A percentile compares a stretch with the other conserved stretches of the same genome.
These are phyloP conservation scores for Yamadazyma buinensis DNA, from an alignment of 1,139 yeast genomes.

Conservation along the genomic window DNA sequence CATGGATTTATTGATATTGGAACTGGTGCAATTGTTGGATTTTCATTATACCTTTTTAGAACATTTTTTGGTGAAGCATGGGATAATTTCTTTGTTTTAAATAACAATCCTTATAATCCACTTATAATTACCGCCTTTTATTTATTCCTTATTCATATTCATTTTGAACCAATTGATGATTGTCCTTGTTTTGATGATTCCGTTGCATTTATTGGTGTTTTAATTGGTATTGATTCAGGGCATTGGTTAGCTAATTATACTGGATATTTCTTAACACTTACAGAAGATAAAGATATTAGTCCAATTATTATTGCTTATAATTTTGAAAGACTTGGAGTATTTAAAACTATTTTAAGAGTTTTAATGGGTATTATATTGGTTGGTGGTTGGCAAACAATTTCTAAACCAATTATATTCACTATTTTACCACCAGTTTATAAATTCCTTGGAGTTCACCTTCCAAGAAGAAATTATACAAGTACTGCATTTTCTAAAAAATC, in stretches of 20 bases:
- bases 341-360: constrained; percentile 42
- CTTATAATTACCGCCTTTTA: constrained; percentile 38
- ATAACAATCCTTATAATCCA: constrained; percentile 31
- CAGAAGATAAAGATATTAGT: constrained; percentile 17
- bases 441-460: constrained; percentile 37
- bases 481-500: constrained; percentile 37
- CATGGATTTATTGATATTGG: constrained; percentile 83
- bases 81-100: constrained; percentile 35
- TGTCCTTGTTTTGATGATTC: constrained; percentile 97
- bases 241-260: constrained; percentile 41
- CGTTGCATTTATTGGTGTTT: constrained; percentile 89
- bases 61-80: constrained; percentile 28
- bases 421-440: constrained; percentile 48
- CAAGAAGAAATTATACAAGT: constrained; percentile 36
- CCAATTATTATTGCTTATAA: constrained; percentile 40
- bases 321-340: constrained; percentile 36
- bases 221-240: constrained; percentile 66
- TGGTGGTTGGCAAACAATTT: constrained; percentile 61
- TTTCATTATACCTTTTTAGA: constrained; percentile 41
- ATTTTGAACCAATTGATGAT: constrained; percentile 85
- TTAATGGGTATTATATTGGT: constrained; percentile 58
- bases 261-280: constrained; percentile 19
- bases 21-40: constrained; percentile 66
- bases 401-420: constrained; percentile 60
- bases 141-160: constrained; percentile 55